Evolutionary conservation across 2,329 filamentous ascomycete species (phyloP), one percentile per base, ranked within the genome.

Genomic region (Cladophialophora psammophila): DNA sequence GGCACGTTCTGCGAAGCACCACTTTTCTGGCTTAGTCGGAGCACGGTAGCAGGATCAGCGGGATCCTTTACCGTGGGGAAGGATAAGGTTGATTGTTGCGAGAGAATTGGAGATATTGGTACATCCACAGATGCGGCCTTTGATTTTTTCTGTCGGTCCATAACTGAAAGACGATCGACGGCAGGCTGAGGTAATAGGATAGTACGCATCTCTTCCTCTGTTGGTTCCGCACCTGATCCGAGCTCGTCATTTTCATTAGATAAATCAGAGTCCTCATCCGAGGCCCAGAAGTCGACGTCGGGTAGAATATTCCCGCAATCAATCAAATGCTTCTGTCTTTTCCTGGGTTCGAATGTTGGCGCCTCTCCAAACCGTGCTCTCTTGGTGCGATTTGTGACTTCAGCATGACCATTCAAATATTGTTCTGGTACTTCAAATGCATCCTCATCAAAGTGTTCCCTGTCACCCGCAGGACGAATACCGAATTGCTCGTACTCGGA

Each of bases 31-130:
- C 90, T 93, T 35, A 92, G 80, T 53, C 89, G 87, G 54, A 88
- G 72, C 34, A 84, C 81, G 0, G 90, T 91, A 66, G 83, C 83
- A 5, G 87, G 85, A 72, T 92, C 87, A 72, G 88, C 85, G 0
- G 89, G 86, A 72, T 94, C 88, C 78, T 96, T 96, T 26, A 94
- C 91, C 12, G 93, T 86, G 1, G 90, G 86, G 73, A 93, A 96
- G 34, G 84, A 84, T 32, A 93, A 80, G 26, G 81, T 83, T 69
- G 83, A 74, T 70, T 79, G 76, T 71, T 79, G 71, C 6, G 70
- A 70, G 12, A 68, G 60, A 38, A 40, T 63, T 5, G 18, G 12
- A 13, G 35, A 60, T 60, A 36, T 55, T 4, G 48, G 26, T 12
- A 32, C 58, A 45, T 64, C 60, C 35, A 53, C 50, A 36, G 15